A percentile compares a stretch with the other conserved stretches of the same genome.
Conservation (phyloP, 192 early-diverging fungal genomes). For the Coemansia sp. region DNA sequence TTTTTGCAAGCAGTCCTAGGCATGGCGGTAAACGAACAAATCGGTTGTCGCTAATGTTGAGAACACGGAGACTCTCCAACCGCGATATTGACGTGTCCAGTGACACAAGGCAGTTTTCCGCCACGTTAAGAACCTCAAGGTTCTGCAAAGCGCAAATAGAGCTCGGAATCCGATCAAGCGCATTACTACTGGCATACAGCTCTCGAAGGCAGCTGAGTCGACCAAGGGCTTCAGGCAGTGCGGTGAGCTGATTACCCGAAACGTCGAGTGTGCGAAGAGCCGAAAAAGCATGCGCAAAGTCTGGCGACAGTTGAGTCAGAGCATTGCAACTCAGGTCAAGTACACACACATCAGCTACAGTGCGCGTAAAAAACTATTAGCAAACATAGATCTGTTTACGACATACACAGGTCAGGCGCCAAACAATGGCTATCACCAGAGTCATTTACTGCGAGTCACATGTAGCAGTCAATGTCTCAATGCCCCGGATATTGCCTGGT, state of each 20-base stretch:
- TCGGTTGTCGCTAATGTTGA: conserved; percentile 52
- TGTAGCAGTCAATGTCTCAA: no score
- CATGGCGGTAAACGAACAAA: conserved; percentile 32
- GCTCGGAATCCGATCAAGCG: conserved; percentile 31
- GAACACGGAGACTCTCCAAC: conserved; percentile 39
- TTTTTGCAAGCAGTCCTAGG: conserved; percentile 44
- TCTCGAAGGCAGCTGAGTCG: conserved; percentile 39
- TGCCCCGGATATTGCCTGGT: no score
- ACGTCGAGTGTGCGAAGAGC: conserved; percentile 38
- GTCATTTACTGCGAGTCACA: no score
- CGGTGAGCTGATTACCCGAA: conserved; percentile 39
- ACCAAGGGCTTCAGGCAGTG: conserved; percentile 43
- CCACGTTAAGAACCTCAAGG: conserved; percentile 48
- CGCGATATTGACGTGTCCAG: conserved; percentile 34
- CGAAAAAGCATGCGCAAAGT: conserved; percentile 37
- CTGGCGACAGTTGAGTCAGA: conserved; percentile 35
- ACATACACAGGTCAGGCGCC: no score
- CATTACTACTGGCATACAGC: conserved; percentile 44
- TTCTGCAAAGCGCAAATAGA: conserved; percentile 35
- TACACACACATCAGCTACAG: conserved; percentile 24
- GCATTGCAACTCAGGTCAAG: conserved; percentile 43
- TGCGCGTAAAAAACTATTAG: background rate
- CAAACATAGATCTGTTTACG: background rate
- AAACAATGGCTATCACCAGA: no score
- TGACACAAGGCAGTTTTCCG: conserved; percentile 36